These are phyloP conservation scores for Tuber indicum DNA, from an alignment of 495 filamentous ascomycete genomes.

Conservation along the genomic window DNA sequence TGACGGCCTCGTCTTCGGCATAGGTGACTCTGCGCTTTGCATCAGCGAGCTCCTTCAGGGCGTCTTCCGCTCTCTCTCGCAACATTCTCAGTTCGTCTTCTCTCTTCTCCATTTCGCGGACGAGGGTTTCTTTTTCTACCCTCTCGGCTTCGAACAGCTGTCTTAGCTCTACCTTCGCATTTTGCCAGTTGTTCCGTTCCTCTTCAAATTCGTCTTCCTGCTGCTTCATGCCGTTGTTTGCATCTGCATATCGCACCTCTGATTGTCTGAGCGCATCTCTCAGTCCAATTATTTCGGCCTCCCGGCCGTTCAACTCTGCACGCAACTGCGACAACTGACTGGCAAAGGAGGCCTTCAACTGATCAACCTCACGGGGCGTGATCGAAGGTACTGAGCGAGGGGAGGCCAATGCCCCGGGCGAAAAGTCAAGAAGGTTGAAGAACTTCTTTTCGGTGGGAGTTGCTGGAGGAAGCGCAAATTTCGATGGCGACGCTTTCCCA, in stretches of 20 bases:
- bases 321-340: conserved; percentile 86
- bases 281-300: conserved; percentile 77
- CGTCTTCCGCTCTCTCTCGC: conserved; percentile 18
- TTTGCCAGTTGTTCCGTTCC: conserved; percentile 80
- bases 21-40: conserved; percentile 16
- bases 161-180: conserved; percentile 77
- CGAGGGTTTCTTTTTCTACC: conserved; percentile 72
- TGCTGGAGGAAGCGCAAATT: conserved; percentile 41
- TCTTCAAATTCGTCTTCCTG: conserved; percentile 61
- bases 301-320: conserved; percentile 80
- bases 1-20: conserved; percentile 26
- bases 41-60: conserved; percentile 26
- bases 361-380: conserved; percentile 86
- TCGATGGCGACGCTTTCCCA: conserved; percentile 45
- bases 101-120: conserved; percentile 67
- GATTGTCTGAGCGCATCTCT: conserved; percentile 82
- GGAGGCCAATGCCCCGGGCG: conserved; percentile 80
- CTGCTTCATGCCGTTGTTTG: conserved; percentile 38
- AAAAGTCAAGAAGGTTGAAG: conserved; percentile 78
- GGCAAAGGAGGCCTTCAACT: conserved; percentile 77
- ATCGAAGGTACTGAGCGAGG: conserved; percentile 85
- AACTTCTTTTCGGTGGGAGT: conserved; percentile 50
- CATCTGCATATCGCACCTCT: conserved; percentile 48
- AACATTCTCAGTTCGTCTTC: conserved; percentile 52
- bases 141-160: conserved; percentile 51